Base-by-base conservation (phyloP, 257 asterid genomes). In the Ballota nigra region DNA sequence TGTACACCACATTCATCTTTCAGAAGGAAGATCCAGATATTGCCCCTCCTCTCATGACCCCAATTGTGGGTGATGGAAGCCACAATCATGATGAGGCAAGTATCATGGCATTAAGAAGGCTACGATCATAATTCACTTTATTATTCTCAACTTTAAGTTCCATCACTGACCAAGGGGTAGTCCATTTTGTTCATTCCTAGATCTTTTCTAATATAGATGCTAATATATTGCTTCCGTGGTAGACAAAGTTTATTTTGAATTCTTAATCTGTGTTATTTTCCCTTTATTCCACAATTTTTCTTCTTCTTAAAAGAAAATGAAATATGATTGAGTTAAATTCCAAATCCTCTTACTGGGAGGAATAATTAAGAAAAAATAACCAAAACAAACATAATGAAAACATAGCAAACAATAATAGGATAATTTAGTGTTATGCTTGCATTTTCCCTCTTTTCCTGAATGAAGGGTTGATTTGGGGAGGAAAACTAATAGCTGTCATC, bases 1-100 rank as follows among this genome's bases (percentile, higher is more conserved):
- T 94, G 24, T 94, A 83, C 77, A 91, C 95, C 59, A 89, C 96
- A 40, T 94, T 94, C 80, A 83, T 91, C 72, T 94, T 94, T 80
- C 96, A 81, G 78, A 94, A 94, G 83, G 97, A 91, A 45, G 97
- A 94, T 81, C 96, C 96, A 62, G 98, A 91, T 82, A 69, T 85
- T 75, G 82, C 78, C 38, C 96, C 97, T 79, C 98, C 97, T 79
- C 96, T 94, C 76, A 86, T 78, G 85, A 91, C 97, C 57, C 97
- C 96, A 11, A 63, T 87, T 64, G 26, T 86, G 83, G 88, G 83
- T 75, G 95, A 86, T 75, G 87, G 75, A 51, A 84, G 66, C 81
- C 81, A 81, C 85, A 83, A 72, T 80, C 86, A 66, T 16, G 97
- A 87, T 31, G 98, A 91, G 95, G 97, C 83, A 86, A 87, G 91